Base-by-base conservation (phyloP, 2,329 filamentous ascomycete species). In the Arthrobotrys megalospora region DNA sequence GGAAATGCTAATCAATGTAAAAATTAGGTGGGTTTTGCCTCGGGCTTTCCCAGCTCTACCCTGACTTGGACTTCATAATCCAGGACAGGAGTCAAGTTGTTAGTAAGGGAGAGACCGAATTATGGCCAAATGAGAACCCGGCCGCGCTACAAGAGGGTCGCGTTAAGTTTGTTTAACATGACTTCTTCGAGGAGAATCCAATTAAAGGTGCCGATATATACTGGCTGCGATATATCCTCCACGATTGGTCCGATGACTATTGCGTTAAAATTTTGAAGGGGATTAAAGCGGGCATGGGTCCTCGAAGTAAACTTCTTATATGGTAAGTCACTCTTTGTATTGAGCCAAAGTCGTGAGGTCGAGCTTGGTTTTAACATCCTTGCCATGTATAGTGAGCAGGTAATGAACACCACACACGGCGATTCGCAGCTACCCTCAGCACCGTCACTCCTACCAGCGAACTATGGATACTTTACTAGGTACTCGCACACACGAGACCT, bases 321-420 rank as follows among this genome's bases (percentile, higher is more conserved):
- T 71, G 73, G 73, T 70, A 71, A 38, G 63, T 21, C 19, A 28
- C 12, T 11, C n/a, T 24, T 82, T 78, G 77, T 79, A 2, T 79
- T 79, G 7, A 79, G 11, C 58, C 81, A 50, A 80, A 81, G 16
- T 79, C 66, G 68, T 76, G 66, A 45, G 65, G 32, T 21, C 0
- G 71, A 79, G 41, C 79, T 80, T 76, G 63, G 32, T 16, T 66
- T 28, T 47, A 68, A 77, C 36, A 76, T 78, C 10, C 52, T 48
- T n/a, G 32, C 66, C 24, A 16, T 34, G n/a, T 60, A 63, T 80
- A 82, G 83, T 60, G 83, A 84, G 45, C 83, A 84, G 67, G 83
- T 84, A 11, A 84, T 84, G 83, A 84, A 84, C 63, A 84, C 83
- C 3, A 84, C 83, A 1, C 63, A 73, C 3, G 84, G 83, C 1